Percentiles rank a stretch among this genome's conserved stretches.
Evolutionary conservation across 1,284 basidiomycete genomes (phyloP).

Genomic region (Tylopilus sp.): DNA sequence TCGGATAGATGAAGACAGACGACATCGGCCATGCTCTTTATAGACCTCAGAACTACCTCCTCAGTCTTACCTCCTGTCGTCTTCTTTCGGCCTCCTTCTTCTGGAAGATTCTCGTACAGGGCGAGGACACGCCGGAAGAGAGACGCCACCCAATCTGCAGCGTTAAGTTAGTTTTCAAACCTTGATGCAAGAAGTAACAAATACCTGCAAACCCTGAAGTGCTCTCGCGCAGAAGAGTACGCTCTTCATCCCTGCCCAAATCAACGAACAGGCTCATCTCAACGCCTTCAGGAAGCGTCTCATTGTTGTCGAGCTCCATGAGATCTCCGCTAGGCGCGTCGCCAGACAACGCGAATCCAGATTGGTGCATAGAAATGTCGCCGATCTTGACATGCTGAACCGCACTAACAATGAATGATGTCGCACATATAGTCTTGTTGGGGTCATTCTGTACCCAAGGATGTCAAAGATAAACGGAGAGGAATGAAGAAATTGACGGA

Average conservation of each 20-base stretch:
- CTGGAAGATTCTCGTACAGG: conserved; percentile 89
- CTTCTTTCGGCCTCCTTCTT: conserved; percentile 81
- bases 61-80: conserved; percentile 84
- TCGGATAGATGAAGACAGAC: conserved; percentile 88
- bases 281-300: conserved; percentile 49
- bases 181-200: conserved; percentile 12
- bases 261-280: conserved; percentile 47
- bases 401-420: conserved; percentile 73
- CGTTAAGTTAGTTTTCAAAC: conserved; percentile 1
- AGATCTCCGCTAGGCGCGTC: conserved; percentile 50
- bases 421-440: conserved; percentile 80
- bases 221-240: conserved; percentile 68
- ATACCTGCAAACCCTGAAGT: conserved; percentile 76
- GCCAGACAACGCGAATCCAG: conserved; percentile 49
- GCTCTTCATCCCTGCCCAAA: conserved; percentile 67
- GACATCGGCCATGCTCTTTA: conserved; percentile 80
- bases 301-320: conserved; percentile 50
- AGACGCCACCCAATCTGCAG: conserved; percentile 80
- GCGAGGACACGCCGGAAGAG: conserved; percentile 84
- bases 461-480: conserved; percentile 3
- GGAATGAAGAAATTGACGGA: conserved; percentile 33
- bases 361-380: conserved; percentile 63
- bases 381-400: conserved; percentile 81
- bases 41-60: conserved; percentile 75
- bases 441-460: conserved; percentile 72